These are phyloP conservation scores for Conticribra guillardii DNA, from an alignment of 108 stramenopile genomes.

Conservation along the genomic window DNA sequence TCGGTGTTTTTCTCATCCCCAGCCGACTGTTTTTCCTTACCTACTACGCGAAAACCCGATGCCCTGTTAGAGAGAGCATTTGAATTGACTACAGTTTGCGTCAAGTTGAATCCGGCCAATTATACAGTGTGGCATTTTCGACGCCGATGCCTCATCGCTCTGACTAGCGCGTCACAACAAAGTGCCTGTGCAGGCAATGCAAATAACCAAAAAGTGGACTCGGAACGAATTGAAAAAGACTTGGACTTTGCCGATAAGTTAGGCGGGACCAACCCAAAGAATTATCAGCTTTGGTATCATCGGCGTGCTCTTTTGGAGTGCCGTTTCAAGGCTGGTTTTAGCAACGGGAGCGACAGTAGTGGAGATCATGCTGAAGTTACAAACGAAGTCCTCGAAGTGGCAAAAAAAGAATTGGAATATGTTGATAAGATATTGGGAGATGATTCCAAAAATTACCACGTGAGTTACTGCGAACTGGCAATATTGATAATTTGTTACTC, in stretches of 20 bases:
- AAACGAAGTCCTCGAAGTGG: slow-evolving; percentile 36
- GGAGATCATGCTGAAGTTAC: too few relatives aligned
- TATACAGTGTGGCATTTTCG: slow-evolving; percentile 98
- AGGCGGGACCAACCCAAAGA: slow-evolving; percentile 94
- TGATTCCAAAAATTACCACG: slow-evolving; percentile 98
- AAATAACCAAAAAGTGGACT: slow-evolving; percentile 18
- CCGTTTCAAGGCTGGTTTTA: slow-evolving; percentile 29
- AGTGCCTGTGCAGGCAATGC: neutral
- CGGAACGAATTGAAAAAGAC: slow-evolving; percentile 55
- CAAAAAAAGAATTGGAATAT: slow-evolving; percentile 83
- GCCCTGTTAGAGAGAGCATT: slow-evolving; percentile 81
- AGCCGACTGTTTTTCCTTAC: too few relatives aligned
- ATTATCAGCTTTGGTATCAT: slow-evolving; percentile 99
- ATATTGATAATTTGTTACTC: slow-evolving; percentile 2
- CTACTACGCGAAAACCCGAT: too few relatives aligned
- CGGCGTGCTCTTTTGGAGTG: slow-evolving; percentile 89
- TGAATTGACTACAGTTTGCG: slow-evolving; percentile 76
- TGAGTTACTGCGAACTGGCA: slow-evolving; percentile 10
- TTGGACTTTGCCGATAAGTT: slow-evolving; percentile 74
- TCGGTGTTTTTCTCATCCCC: too few relatives aligned
- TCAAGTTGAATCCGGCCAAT: slow-evolving; percentile 93
- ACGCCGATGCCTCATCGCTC: slow-evolving; percentile 65
- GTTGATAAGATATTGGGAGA: slow-evolving; percentile 74
- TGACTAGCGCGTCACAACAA: slow-evolving; percentile 14
- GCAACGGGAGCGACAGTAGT: slow-evolving; percentile 16